These are phyloP conservation scores for Fraxinus americana DNA, from an alignment of 257 asterid genomes.

Conservation along the genomic window DNA sequence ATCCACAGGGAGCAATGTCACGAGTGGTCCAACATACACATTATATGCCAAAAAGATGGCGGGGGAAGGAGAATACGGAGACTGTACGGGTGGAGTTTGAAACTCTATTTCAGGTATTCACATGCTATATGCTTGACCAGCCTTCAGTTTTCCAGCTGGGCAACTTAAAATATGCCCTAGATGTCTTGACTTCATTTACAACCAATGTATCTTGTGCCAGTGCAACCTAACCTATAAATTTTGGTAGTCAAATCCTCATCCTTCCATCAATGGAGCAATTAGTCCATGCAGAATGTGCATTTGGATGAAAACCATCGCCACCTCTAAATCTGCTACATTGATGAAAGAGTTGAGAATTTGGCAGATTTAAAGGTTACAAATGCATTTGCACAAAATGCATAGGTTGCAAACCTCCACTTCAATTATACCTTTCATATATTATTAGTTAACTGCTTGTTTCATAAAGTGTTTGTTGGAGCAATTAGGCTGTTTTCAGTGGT, in stretches of 20 bases:
- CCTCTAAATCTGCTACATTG: not conserved
- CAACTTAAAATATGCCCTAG: not conserved
- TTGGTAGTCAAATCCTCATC: not conserved
- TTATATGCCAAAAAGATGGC: conserved; percentile 97
- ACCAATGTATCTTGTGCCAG: not conserved
- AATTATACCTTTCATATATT: not conserved
- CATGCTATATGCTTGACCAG: not conserved
- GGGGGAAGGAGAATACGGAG: conserved; percentile 82
- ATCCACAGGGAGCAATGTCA: conserved; percentile 86
- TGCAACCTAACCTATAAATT: not conserved
- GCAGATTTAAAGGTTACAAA: not conserved
- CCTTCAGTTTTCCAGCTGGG: not conserved
- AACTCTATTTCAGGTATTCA: conserved; percentile 85
- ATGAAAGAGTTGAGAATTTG: not conserved
- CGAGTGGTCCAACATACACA: conserved; percentile 86
- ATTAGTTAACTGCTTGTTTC: not conserved
- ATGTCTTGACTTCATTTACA: not conserved
- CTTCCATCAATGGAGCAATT: not conserved
- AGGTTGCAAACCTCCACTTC: not conserved
- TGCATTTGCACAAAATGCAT: not conserved
- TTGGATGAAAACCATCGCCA: not conserved
- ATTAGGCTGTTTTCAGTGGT: not conserved
- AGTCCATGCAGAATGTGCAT: not conserved
- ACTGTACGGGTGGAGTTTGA: conserved; percentile 77
- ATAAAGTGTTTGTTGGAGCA: not conserved